A percentile compares a stretch with the other conserved stretches of the same genome.
Evolutionary conservation across 2,329 filamentous ascomycete species (phyloP).

Genomic region (Shiraia bambusicola): DNA sequence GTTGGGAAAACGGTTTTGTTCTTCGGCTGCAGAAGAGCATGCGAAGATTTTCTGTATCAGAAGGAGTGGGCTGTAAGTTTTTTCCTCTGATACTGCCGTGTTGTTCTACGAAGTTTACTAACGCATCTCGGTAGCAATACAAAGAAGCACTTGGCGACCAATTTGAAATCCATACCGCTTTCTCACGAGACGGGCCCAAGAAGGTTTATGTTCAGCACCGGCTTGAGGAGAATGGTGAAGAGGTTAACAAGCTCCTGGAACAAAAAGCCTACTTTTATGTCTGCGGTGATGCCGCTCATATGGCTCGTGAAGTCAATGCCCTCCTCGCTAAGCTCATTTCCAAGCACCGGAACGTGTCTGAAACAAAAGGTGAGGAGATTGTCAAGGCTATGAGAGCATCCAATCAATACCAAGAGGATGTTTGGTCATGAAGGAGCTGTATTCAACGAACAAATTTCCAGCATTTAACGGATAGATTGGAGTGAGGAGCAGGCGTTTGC

Average conservation of each 20-base stretch:
- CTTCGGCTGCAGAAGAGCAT: constrained; percentile 85
- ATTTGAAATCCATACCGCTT: constrained; percentile 88
- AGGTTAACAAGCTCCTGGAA: constrained; percentile 83
- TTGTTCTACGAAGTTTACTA: constrained; percentile 9
- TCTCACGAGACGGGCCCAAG: constrained; percentile 82
- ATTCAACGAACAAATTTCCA: constrained; percentile 8
- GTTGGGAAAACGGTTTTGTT: constrained; percentile 90
- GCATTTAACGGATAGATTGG: constrained; percentile 35
- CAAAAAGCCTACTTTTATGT: constrained; percentile 95
- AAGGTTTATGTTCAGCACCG: constrained; percentile 98
- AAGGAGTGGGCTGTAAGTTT: constrained; percentile 85
- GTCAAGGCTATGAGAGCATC: constrained; percentile 94
- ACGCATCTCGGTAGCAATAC: constrained; percentile 63
- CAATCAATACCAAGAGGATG: constrained; percentile 91
- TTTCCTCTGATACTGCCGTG: no score
- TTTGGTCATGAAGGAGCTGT: constrained; percentile 57
- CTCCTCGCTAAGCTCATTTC: constrained; percentile 85
- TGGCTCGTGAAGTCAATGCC: constrained; percentile 90
- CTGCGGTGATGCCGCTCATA: constrained; percentile 95
- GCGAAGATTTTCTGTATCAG: constrained; percentile 91
- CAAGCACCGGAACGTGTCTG: constrained; percentile 76
- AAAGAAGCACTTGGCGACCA: constrained; percentile 81
- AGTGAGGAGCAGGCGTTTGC: constrained; percentile 26
- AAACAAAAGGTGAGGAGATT: constrained; percentile 89
- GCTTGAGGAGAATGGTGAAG: constrained; percentile 76